phyloP scores from a whole-genome alignment of 2,329 filamentous ascomycete genomes.

The Cercospora canescens region DNA sequence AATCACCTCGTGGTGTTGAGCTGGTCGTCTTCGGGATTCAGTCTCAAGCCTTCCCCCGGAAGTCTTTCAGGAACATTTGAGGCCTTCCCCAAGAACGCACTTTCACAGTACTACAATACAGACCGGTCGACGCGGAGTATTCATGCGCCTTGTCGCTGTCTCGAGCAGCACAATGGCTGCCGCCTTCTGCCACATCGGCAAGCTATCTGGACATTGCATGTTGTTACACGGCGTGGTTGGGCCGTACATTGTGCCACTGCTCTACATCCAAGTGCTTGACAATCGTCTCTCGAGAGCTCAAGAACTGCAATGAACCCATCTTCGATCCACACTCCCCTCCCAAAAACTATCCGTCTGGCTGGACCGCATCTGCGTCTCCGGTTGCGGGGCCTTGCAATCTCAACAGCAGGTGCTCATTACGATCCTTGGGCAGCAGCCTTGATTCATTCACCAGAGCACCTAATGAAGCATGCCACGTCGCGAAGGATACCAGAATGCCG shows the following conservation, averaged over 20 bases:
- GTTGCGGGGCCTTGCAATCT: neutral
- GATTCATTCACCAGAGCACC: neutral
- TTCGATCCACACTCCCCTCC: neutral
- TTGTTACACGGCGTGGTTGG: neutral
- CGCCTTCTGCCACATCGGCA: neutral
- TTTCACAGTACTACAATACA: neutral
- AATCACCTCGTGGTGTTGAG: neutral
- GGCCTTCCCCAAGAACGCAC: neutral
- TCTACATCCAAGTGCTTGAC: neutral
- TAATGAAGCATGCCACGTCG: slow-evolving; percentile 26
- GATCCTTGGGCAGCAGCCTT: neutral
- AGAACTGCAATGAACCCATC: slow-evolving; percentile 6
- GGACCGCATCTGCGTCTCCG: neutral
- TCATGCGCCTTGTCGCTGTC: neutral
- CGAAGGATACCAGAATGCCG: slow-evolving; percentile 28
- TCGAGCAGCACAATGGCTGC: slow-evolving; percentile 1
- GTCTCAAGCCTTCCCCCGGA: neutral
- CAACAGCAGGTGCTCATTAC: neutral
- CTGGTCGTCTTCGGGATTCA: too few species aligned
- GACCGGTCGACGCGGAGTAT: neutral
- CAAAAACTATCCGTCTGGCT: neutral
- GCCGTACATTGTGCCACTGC: neutral
- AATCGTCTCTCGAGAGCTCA: neutral
- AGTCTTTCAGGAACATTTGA: neutral
- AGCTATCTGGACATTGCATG: neutral